These are phyloP conservation scores for Wickerhamomyces chaumierensis DNA, from an alignment of 805 yeast genomes.

Conservation along the genomic window DNA sequence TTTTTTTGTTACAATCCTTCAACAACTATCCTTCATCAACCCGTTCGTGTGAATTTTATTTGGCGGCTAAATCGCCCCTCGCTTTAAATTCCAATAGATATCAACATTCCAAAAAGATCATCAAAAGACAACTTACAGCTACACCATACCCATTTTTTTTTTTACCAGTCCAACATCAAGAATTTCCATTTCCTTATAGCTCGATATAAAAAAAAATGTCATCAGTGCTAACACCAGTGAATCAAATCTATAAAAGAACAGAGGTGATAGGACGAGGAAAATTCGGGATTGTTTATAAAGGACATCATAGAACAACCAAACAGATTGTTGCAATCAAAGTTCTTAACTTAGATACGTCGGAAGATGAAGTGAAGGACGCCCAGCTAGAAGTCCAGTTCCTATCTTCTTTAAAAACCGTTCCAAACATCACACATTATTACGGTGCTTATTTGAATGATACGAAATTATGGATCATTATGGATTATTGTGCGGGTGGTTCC, in stretches of 20 bases:
- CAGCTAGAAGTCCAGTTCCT: slow-evolving; percentile 87
- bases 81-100: too few species aligned
- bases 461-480: slow-evolving; percentile 97
- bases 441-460: slow-evolving; percentile 83
- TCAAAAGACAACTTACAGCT: too few species aligned
- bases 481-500: slow-evolving; percentile 94
- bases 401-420: slow-evolving; percentile 68
- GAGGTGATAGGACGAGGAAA: slow-evolving; percentile 94
- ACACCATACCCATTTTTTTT: too few species aligned
- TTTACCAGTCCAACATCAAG: too few species aligned
- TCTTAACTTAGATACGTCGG: slow-evolving; percentile 80
- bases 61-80: too few species aligned
- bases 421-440: slow-evolving; percentile 88
- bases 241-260: slow-evolving; percentile 53
- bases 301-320: slow-evolving; percentile 54
- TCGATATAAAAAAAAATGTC: too few species aligned
- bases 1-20: too few species aligned
- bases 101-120: too few species aligned
- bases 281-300: slow-evolving; percentile 94
- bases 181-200: too few species aligned
- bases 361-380: slow-evolving; percentile 90
- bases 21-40: too few species aligned
- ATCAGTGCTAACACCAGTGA: slow-evolving; percentile 8
- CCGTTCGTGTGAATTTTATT: too few species aligned
- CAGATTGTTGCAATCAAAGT: slow-evolving; percentile 89